Evolutionary conservation across 495 filamentous ascomycete genomes (phyloP), one percentile per base, ranked within the genome.

Genomic region (Glarea lozoyensis): DNA sequence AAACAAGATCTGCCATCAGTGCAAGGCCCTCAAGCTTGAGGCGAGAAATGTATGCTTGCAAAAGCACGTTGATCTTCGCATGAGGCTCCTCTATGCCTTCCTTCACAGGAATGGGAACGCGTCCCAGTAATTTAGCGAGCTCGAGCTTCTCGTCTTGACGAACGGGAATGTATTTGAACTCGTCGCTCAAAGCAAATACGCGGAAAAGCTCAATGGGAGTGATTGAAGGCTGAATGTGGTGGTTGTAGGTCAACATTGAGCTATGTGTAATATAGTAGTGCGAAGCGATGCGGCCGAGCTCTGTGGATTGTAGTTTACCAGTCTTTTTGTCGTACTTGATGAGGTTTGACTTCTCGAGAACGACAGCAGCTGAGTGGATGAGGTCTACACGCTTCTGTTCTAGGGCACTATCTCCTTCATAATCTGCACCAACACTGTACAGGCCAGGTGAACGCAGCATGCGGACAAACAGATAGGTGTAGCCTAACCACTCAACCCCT

Each of bases 151-250:
- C 92, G 55, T 99, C 92, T 52, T 95, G 88, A 6, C 92, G 83
- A 32, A 99, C 89, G 0, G 92, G 92, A 39, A 99, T 97, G 58
- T 95, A 99, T 61, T 95, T 97, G 70, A 99, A 99, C 62, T 99
- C 92, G 41, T 92, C 88, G 55, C 92, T 97, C 12, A 97, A 75
- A 12, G 92, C 84, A 56, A 99, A 99, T n/a, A 97, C 79, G 9
- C 92, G 79, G 79, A 99, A 99, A 18, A 99, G 69, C 57, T 99
- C 92, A 43, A 97, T 89, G 13, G 82, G 82, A 13, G 82, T 84
- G 47, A 97, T 86, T 11, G 82, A 84, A 12, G 92, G 89, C 60
- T 95, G 89, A 22, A 99, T 86, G 48, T 97, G 84, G 53, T 84
- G 86, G 57, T 94, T 92, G 67, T 97, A 99, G 12, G 84, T 94